Conservation (phyloP, 2,329 filamentous ascomycete species). For the Cladosporium sp. region DNA sequence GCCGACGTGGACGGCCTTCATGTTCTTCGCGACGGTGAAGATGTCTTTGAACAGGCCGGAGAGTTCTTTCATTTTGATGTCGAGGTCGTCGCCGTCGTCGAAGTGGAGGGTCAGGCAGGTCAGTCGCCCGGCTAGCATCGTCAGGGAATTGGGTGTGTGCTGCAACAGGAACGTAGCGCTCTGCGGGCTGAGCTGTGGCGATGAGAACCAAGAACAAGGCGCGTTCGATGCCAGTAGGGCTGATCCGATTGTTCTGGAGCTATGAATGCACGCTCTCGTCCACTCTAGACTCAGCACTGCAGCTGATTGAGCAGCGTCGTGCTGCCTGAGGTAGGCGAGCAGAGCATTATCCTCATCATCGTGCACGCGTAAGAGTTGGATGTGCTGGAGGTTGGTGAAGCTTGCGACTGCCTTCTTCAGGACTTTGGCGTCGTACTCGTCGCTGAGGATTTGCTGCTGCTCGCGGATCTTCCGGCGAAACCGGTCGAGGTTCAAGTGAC, state of each 20-base stretch:
- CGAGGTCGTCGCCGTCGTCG: constrained; percentile 51
- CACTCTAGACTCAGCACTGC: constrained; percentile 50
- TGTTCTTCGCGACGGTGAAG: constrained; percentile 53
- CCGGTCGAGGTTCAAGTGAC: constrained; percentile 28
- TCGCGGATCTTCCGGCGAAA: constrained; percentile 42
- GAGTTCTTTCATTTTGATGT: constrained; percentile 51
- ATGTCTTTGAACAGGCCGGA: constrained; percentile 53
- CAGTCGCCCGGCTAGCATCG: constrained; percentile 49
- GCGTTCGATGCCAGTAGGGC: constrained; percentile 52
- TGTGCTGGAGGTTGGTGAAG: constrained; percentile 56
- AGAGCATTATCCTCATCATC: constrained; percentile 53
- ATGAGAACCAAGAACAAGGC: constrained; percentile 54
- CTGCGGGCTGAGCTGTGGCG: constrained; percentile 56
- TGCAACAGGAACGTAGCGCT: constrained; percentile 48
- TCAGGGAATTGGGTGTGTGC: constrained; percentile 42
- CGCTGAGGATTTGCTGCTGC: constrained; percentile 46
- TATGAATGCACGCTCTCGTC: constrained; percentile 57
- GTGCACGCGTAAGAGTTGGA: constrained; percentile 58
- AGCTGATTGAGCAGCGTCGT: constrained; percentile 33
- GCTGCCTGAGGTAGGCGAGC: constrained; percentile 45
- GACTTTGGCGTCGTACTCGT: constrained; percentile 45
- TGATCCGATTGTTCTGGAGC: constrained; percentile 51
- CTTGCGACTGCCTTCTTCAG: constrained; percentile 50
- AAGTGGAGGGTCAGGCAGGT: constrained; percentile 60
- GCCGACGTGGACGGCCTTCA: constrained; percentile 58